Percentiles rank a stretch among this genome's conserved stretches.
phyloP scores from a whole-genome alignment of 2,329 filamentous ascomycete genomes.

The Aspergillus ochraceoroseus region DNA sequence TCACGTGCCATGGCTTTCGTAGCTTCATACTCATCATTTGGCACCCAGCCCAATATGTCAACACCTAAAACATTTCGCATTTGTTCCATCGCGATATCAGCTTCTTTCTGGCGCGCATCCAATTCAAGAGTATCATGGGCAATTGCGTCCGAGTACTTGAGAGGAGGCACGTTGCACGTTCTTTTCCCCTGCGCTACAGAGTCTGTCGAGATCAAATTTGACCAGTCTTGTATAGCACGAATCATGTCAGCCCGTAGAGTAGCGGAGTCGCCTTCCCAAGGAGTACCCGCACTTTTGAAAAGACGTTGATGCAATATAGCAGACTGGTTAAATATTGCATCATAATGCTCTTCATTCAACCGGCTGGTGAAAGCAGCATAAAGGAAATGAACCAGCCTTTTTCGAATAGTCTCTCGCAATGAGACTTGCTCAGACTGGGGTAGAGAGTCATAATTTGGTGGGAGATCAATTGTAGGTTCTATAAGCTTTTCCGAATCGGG shows the following conservation, averaged over 20 bases:
- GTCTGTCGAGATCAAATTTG: background rate
- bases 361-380: slow-evolving; percentile 21
- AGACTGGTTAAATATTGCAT: slow-evolving; percentile 17
- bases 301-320: slow-evolving; percentile 18
- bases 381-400: slow-evolving; percentile 21
- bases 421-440: slow-evolving; percentile 2
- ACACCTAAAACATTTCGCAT: slow-evolving; percentile 20
- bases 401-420: slow-evolving; percentile 13
- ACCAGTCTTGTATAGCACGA: slow-evolving; percentile 18
- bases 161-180: slow-evolving; percentile 11
- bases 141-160: slow-evolving; percentile 16
- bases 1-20: slow-evolving; percentile 15
- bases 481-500: slow-evolving; percentile 18
- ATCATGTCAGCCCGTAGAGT: slow-evolving; percentile 25
- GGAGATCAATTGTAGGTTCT: slow-evolving; percentile 12
- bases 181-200: background rate
- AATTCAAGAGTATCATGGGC: slow-evolving; percentile 15
- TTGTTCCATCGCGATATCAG: slow-evolving; percentile 21
- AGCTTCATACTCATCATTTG: slow-evolving; percentile 22
- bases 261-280: slow-evolving; percentile 27
- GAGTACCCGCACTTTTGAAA: slow-evolving; percentile 16
- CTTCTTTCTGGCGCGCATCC: slow-evolving; percentile 18
- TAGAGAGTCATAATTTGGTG: slow-evolving; percentile 16
- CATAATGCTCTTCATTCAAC: slow-evolving; percentile 20
- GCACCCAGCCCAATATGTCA: slow-evolving; percentile 24